Percentiles rank a stretch among this genome's conserved stretches.
Conservation (phyloP, 257 asterid genomes). For the Craterostigma plantagineum region DNA sequence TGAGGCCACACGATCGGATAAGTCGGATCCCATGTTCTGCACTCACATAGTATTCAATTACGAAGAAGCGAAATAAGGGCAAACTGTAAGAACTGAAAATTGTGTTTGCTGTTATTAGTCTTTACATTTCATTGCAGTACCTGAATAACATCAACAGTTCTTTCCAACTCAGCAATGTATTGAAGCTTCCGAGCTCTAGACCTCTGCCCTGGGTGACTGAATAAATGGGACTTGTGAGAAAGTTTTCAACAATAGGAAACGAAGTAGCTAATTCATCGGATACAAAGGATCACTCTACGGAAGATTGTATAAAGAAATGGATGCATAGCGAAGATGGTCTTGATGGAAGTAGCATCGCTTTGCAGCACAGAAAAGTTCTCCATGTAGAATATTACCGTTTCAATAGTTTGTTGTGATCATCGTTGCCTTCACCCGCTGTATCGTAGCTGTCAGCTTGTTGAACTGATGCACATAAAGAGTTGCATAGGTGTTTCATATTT, state of each 20-base stretch:
- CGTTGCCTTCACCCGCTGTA: constrained; percentile 13
- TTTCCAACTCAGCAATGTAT: constrained; percentile 71
- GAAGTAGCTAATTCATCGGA: too few relatives aligned
- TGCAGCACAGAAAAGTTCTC: constrained; percentile 1
- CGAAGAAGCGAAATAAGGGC: too few relatives aligned
- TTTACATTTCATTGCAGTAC: constrained; percentile 14
- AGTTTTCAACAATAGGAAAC: neutral
- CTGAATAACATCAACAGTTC: constrained; percentile 50
- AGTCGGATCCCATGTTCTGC: too few relatives aligned
- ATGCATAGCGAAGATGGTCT: too few relatives aligned
- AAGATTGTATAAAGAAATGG: too few relatives aligned
- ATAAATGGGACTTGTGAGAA: neutral
- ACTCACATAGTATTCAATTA: too few relatives aligned
- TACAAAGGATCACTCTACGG: too few relatives aligned
- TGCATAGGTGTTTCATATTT: constrained; percentile 24
- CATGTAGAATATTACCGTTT: constrained; percentile 35
- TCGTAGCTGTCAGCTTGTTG: too few relatives aligned
- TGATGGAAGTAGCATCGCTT: too few relatives aligned
- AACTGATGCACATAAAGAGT: constrained; percentile 7
- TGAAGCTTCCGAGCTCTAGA: constrained; percentile 74
- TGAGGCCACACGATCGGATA: too few relatives aligned
- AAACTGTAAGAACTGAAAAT: constrained; percentile 41
- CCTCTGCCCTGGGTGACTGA: constrained; percentile 84
- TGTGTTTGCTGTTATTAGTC: neutral
- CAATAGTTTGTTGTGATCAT: constrained; percentile 18